Percentiles rank a stretch among this genome's conserved stretches.
phyloP scores from a whole-genome alignment of 805 yeast species.

The Sugiyamaella marilandica region DNA sequence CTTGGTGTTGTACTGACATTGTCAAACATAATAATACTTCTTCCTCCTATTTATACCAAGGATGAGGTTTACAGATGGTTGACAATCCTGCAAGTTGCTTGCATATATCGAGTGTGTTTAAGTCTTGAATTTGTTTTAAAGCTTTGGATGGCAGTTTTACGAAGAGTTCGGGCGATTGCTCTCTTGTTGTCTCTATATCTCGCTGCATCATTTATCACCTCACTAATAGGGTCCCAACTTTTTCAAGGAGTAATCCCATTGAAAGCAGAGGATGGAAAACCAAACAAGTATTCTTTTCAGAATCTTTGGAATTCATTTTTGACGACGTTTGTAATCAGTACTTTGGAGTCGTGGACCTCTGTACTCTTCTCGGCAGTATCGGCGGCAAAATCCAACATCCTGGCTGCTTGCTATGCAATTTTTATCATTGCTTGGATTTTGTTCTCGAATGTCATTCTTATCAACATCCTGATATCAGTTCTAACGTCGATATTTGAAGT shows the following conservation, averaged over 20 bases:
- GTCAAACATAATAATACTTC: conserved; percentile 49
- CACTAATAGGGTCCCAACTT: conserved; percentile 63
- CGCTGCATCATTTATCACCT: conserved; percentile 51
- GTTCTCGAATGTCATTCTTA: conserved; percentile 66
- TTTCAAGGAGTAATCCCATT: conserved; percentile 65
- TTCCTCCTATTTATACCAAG: conserved; percentile 44
- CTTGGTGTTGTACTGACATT: conserved; percentile 46
- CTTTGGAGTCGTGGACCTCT: conserved; percentile 90
- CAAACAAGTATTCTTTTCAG: conserved; percentile 45
- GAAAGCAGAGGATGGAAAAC: conserved; percentile 35
- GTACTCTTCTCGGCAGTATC: conserved; percentile 59
- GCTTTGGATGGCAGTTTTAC: background rate
- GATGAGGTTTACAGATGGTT: conserved; percentile 74
- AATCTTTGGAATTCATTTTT: conserved; percentile 68
- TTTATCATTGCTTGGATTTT: conserved; percentile 74
- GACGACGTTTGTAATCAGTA: conserved; percentile 70
- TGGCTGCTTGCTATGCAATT: conserved; percentile 54
- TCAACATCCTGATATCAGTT: conserved; percentile 88
- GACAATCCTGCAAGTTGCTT: conserved; percentile 64
- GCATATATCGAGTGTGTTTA: conserved; percentile 70
- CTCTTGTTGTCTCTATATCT: conserved; percentile 72
- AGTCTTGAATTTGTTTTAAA: conserved; percentile 45
- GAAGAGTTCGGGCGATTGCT: conserved; percentile 43
- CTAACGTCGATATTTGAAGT: conserved; percentile 77
- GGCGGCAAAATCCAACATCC: conserved; percentile 39